A percentile compares a stretch with the other conserved stretches of the same genome.
phyloP scores from a whole-genome alignment of 2,329 filamentous ascomycete genomes.

The Tolypocladium ovalisporum region DNA sequence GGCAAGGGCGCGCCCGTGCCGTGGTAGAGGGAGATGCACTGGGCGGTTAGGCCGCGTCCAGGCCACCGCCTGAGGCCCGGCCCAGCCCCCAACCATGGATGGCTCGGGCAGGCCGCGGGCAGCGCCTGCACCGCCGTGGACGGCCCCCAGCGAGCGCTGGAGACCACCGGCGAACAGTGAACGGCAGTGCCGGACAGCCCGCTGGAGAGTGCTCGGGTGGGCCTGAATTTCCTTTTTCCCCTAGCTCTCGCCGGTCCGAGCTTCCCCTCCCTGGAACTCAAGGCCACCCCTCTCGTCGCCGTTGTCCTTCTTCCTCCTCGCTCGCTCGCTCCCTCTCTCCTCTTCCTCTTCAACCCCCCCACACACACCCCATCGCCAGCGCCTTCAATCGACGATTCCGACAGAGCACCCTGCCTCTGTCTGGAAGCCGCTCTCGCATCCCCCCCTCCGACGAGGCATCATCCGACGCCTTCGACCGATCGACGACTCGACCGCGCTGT shows the following conservation, averaged over 20 bases:
- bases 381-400: neutral
- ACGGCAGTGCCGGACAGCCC: neutral
- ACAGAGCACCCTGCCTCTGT: neutral
- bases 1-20: neutral
- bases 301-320: slow-evolving; percentile 2
- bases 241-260: slow-evolving; percentile 1
- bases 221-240: neutral
- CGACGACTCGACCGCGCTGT: neutral
- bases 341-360: slow-evolving; percentile 3
- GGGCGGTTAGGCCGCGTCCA: neutral
- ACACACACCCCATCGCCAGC: slow-evolving; percentile 4
- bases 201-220: neutral
- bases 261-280: slow-evolving; percentile 1
- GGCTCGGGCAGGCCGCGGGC: neutral
- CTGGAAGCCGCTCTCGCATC: slow-evolving; percentile 1
- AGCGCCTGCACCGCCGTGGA: neutral
- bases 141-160: neutral
- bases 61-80: neutral
- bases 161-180: neutral
- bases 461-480: neutral
- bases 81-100: neutral
- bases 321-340: slow-evolving; percentile 2
- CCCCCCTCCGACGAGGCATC: slow-evolving; percentile 3
- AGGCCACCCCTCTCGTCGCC: neutral
- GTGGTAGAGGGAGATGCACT: neutral